Evolutionary conservation across 345 rosid species (phyloP).

Genomic region (Salix dunnii): DNA sequence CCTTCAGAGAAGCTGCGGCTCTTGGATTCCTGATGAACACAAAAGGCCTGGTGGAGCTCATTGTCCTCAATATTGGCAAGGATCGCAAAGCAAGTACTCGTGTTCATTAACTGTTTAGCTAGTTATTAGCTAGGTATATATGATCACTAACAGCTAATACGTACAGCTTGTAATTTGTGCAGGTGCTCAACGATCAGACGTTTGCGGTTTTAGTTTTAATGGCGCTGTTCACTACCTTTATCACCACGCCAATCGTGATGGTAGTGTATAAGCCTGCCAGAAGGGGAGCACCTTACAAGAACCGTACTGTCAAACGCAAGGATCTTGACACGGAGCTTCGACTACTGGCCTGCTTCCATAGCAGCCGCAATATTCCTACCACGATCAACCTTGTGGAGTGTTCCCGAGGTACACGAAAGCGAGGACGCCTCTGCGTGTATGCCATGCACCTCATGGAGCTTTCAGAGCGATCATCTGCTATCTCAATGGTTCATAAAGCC

Average conservation of each 20-base stretch:
- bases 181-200: constrained; percentile 63
- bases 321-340: constrained; percentile 56
- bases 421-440: constrained; percentile 53
- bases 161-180: background rate
- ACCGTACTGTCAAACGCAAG: constrained; percentile 42
- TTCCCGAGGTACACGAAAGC: constrained; percentile 55
- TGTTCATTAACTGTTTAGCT: background rate
- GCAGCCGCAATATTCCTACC: constrained; percentile 62
- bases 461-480: constrained; percentile 69
- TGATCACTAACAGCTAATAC: too few relatives aligned
- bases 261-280: constrained; percentile 58
- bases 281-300: constrained; percentile 49
- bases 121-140: too few relatives aligned
- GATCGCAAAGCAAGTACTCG: constrained; percentile 33
- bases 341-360: constrained; percentile 58
- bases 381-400: constrained; percentile 61
- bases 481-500: constrained; percentile 75
- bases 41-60: constrained; percentile 51
- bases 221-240: constrained; percentile 72
- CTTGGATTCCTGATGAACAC: constrained; percentile 49
- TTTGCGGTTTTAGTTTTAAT: constrained; percentile 58
- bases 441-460: constrained; percentile 76
- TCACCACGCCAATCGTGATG: constrained; percentile 56
- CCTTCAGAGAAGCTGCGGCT: constrained; percentile 30
- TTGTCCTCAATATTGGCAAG: constrained; percentile 47